Conservation (phyloP, 192 early-diverging fungal species). For the Kickxella alabastrina region DNA sequence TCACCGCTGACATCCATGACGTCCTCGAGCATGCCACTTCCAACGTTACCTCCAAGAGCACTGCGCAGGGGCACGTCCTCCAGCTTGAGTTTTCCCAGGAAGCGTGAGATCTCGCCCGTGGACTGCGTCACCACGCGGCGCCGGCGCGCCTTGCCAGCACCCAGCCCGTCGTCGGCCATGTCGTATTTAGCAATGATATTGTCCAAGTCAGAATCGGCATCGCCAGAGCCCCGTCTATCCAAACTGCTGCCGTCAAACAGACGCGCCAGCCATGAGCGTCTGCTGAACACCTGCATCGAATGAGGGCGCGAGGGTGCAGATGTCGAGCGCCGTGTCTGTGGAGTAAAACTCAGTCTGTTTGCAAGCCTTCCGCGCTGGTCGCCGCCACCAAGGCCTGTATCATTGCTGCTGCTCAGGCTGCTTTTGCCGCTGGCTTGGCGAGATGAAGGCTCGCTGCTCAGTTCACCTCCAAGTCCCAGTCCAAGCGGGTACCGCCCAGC, state of each 20-base stretch:
- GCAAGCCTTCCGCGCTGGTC: background rate
- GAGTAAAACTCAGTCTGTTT: slow-evolving; percentile 20
- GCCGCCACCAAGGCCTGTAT: background rate
- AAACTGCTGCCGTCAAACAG: slow-evolving; percentile 30
- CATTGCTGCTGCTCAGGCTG: background rate
- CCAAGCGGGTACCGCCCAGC: slow-evolving; percentile 26
- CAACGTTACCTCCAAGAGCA: background rate
- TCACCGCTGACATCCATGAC: slow-evolving; percentile 40
- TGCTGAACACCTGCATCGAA: slow-evolving; percentile 32
- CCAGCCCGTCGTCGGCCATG: slow-evolving; percentile 2
- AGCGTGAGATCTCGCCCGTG: slow-evolving; percentile 21
- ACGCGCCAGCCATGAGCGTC: slow-evolving; percentile 33
- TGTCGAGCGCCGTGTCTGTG: slow-evolving; percentile 37
- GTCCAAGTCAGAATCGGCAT: background rate
- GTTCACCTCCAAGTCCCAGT: slow-evolving; percentile 6
- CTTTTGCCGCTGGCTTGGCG: slow-evolving; percentile 1
- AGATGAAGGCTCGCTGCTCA: background rate
- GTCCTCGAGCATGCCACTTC: slow-evolving; percentile 21
- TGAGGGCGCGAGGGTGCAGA: slow-evolving; percentile 44
- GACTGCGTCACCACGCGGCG: slow-evolving; percentile 43
- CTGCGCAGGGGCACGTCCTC: slow-evolving; percentile 5
- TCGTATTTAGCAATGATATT: background rate
- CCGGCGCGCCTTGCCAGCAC: slow-evolving; percentile 4
- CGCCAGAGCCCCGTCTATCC: background rate
- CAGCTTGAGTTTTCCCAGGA: slow-evolving; percentile 18